Evolutionary conservation across 805 yeast species (phyloP).

Genomic region (Wickerhamiella galacta): DNA sequence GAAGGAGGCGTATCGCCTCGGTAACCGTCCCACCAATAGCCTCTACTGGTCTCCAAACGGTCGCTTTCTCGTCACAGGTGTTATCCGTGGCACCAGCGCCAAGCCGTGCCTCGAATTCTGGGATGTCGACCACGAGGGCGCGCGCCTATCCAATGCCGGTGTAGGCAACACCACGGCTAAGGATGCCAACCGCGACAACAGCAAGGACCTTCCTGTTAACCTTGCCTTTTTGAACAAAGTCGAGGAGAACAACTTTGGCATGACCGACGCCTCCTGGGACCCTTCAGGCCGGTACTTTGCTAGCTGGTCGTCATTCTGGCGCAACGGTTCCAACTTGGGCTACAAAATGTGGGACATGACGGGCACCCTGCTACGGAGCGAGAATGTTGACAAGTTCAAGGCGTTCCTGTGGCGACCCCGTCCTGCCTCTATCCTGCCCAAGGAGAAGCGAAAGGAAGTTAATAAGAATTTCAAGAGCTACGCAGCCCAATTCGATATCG

Average conservation of each 20-base stretch:
- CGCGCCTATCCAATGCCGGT: conserved; percentile 8
- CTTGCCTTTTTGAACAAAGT: conserved; percentile 46
- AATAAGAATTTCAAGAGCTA: conserved; percentile 78
- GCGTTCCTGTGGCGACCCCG: conserved; percentile 96
- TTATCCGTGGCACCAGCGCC: conserved; percentile 32
- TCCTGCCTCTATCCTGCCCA: conserved; percentile 60
- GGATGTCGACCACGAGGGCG: conserved; percentile 57
- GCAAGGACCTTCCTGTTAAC: conserved; percentile 36
- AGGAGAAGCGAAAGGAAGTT: conserved; percentile 74
- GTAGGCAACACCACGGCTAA: conserved; percentile 13
- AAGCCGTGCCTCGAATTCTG: conserved; percentile 55
- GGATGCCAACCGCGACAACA: conserved; percentile 26
- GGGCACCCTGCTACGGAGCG: conserved; percentile 63
- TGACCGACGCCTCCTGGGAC: conserved; percentile 84
- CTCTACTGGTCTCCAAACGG: conserved; percentile 87
- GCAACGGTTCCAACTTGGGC: conserved; percentile 70
- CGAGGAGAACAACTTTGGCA: conserved; percentile 40
- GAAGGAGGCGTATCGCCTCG: conserved; percentile 40
- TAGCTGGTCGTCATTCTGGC: conserved; percentile 76
- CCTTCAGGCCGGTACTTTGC: conserved; percentile 86
- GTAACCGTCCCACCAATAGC: conserved; percentile 51
- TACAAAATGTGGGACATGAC: conserved; percentile 73
- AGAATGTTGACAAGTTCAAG: conserved; percentile 64
- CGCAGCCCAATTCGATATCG: conserved; percentile 84
- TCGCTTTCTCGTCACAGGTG: conserved; percentile 50